Evolutionary conservation across 495 filamentous ascomycete genomes (phyloP).

Genomic region (Talaromyces thailandensis): DNA sequence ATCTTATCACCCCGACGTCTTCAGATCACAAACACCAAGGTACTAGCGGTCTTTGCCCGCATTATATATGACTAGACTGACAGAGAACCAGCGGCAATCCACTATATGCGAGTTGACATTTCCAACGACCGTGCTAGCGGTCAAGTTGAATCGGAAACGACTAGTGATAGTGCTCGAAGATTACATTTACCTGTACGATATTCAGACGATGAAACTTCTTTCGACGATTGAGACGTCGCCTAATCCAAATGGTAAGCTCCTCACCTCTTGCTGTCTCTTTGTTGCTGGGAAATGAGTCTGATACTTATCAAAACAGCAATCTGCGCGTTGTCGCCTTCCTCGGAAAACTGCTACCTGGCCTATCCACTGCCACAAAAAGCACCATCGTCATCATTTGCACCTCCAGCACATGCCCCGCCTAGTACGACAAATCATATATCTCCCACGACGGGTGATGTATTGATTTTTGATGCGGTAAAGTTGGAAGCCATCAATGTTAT

Average conservation of each 20-base stretch:
- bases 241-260: conserved; percentile 64
- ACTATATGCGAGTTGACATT: conserved; percentile 99
- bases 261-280: background rate
- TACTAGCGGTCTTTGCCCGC: conserved; percentile 6
- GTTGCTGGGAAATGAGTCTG: background rate
- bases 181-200: conserved; percentile 95
- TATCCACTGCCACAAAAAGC: conserved; percentile 86
- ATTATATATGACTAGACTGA: background rate
- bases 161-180: conserved; percentile 89
- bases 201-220: conserved; percentile 91
- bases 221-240: conserved; percentile 88
- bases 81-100: conserved; percentile 59
- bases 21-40: conserved; percentile 96
- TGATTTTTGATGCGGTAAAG: conserved; percentile 82
- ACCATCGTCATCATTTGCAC: conserved; percentile 47
- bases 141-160: conserved; percentile 87
- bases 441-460: conserved; percentile 82
- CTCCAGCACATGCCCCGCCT: conserved; percentile 80
- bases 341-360: conserved; percentile 90
- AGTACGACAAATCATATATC: conserved; percentile 58
- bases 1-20: conserved; percentile 83
- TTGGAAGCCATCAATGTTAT: conserved; percentile 84
- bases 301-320: conserved; percentile 49
- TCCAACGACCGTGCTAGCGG: conserved; percentile 84
- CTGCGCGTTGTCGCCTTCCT: conserved; percentile 84